Base-by-base conservation (phyloP, 2,329 filamentous ascomycete genomes). In the Drechslera avenae region DNA sequence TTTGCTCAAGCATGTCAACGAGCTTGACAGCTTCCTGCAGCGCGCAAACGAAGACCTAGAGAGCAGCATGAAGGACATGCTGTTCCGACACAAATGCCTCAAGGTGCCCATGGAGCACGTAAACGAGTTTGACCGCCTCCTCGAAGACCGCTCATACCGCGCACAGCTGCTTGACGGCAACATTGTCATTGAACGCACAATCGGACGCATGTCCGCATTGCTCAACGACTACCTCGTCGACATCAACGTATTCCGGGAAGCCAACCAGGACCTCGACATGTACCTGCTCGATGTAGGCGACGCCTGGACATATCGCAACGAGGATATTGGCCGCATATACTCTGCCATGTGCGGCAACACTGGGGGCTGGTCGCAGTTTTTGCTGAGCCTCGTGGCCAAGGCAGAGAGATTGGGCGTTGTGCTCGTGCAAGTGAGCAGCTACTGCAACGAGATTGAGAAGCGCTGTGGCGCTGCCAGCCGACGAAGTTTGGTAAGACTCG, bases 291-390 rank as follows among this genome's bases (percentile, higher is more conserved):
- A 83, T 28, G 83, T 95, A 54, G 81, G 84, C 37, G 78, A 85
- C 31, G 80, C 83, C 4, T 79, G 81, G 58, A 85, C 83, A 71
- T 81, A 85, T 48, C 75, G 81, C 43, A 76, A 81, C 13, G 73
- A 76, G 19, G 84, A 87, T 39, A 83, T 89, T 17, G 80, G 82
- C 30, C 86, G 89, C 39, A 90, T 96, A 16, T 94, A 89, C 62
- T 83, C 87, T 33, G 91, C 92, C 31, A 97, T 97, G 92, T 88
- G 89, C 66, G 90, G 90, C 28, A 97, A 97, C 63, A 87, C 91
- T 7, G 89, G 95, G 57, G 91, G 92, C 35, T 97, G 93, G 93
- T 84, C 87, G 50, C 85, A 86, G 49, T 91, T 91, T 5, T 87
- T 96, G 65, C 81, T 86, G 46, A 87, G 88, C 46, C 79, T 97